Base-by-base conservation (phyloP, 768 basidiomycete genomes). In the Rhodotorula paludigena region DNA sequence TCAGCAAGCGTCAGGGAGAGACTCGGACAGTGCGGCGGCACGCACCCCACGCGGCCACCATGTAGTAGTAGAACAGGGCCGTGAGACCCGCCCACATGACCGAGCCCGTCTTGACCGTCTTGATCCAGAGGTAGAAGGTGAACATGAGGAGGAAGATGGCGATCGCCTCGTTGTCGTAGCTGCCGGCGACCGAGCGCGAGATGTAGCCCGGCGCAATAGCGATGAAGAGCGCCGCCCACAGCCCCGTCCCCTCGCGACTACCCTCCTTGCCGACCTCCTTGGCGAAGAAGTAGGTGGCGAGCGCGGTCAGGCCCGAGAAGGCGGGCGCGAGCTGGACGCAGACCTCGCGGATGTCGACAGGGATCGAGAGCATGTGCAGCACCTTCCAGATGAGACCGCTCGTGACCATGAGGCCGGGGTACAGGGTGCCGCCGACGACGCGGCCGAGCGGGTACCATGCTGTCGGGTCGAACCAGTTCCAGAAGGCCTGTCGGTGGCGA, bases 401-500 rank as follows among this genome's bases (percentile, higher is more conserved):
- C 32, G 96, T 99, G 35, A 90, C 91, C 96, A 98, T 99, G 45
- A 98, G 81, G 69, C 96, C 96, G 25, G 96, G 96, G 77, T 97
- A 99, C 75, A 99, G 89, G 21, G 96, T 99, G 57, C 94, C 94
- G 59, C 96, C 96, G 51, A 98, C 96, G 57, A 96, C 92, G 75
- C 96, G 91, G 52, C 96, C 96, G 1, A 99, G 86, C 18, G 96
- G 96, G 75, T 99, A 98, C 96, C 96, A 99, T 73, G 94, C 94
- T 7, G 94, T 96, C 30, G 93, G 93, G 80, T 99, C 96, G 77
- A 99, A 99, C 96, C 96, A 99, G 77, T 99, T 99, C 96, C 96
- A 99, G 81, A 99, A 98, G 86, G 89, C 94, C 92, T 96, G 69
- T 23, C 61, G 21, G 42, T 25, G 59, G 10, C 41, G 33, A 18